Conservation (phyloP, 495 filamentous ascomycete genomes). For the Aspergillus heteromorphus region DNA sequence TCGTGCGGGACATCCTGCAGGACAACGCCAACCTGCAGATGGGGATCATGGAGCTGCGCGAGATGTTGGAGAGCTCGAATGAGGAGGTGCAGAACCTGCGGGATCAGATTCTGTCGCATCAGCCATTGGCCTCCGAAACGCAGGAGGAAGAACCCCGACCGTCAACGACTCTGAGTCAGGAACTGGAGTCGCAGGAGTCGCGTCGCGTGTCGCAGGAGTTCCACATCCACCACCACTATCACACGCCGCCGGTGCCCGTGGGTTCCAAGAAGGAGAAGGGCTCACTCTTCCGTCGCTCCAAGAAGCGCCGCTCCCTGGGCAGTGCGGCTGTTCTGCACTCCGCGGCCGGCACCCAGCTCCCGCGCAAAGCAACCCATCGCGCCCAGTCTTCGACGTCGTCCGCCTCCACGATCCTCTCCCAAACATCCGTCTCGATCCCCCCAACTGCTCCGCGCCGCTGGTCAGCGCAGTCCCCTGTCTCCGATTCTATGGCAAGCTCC, state of each 20-base stretch:
- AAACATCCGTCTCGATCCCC: conserved; percentile 58
- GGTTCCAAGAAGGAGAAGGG: conserved; percentile 46
- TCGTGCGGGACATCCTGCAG: conserved; percentile 90
- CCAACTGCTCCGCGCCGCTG: conserved; percentile 50
- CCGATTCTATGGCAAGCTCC: conserved; percentile 75
- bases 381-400: conserved; percentile 44
- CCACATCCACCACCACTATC: conserved; percentile 91
- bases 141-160: conserved; percentile 20
- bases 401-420: conserved; percentile 54
- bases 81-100: conserved; percentile 83
- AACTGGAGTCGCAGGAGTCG: conserved; percentile 54
- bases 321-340: conserved; percentile 58
- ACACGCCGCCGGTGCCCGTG: conserved; percentile 46
- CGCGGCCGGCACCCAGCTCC: conserved; percentile 34
- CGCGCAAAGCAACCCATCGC: conserved; percentile 36
- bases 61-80: conserved; percentile 89
- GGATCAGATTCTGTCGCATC: conserved; percentile 77
- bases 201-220: conserved; percentile 62
- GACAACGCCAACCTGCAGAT: conserved; percentile 92
- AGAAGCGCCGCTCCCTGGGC: conserved; percentile 60
- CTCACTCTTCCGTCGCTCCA: conserved; percentile 49
- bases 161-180: conserved; percentile 56
- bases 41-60: conserved; percentile 82
- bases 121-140: conserved; percentile 50
- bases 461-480: conserved; percentile 62